A percentile compares a stretch with the other conserved stretches of the same genome.
phyloP scores from a whole-genome alignment of 1,284 basidiomycete species.

The Malassezia equina region DNA sequence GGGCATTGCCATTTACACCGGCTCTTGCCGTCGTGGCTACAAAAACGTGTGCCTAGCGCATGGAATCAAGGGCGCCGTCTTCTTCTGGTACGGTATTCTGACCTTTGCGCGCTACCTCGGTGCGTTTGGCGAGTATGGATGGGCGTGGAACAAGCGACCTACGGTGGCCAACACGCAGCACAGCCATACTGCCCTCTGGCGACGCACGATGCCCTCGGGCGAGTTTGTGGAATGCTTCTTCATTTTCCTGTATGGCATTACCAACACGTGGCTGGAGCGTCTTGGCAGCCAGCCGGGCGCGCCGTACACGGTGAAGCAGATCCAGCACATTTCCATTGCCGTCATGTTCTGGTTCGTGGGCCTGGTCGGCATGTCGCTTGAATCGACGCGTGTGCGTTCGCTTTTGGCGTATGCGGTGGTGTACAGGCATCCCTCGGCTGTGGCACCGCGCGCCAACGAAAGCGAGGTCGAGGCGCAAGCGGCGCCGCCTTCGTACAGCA shows the following conservation, averaged over 20 bases:
- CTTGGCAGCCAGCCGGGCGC: slow-evolving; percentile 71
- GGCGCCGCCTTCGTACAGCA: slow-evolving; percentile 54
- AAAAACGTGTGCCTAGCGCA: slow-evolving; percentile 77
- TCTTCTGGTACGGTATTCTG: slow-evolving; percentile 63
- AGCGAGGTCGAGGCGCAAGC: slow-evolving; percentile 24
- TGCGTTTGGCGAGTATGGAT: slow-evolving; percentile 73
- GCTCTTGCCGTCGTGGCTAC: slow-evolving; percentile 58
- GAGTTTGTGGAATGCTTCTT: slow-evolving; percentile 79
- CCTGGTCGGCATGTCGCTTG: slow-evolving; percentile 75
- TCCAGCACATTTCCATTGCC: slow-evolving; percentile 90
- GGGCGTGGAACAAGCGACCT: slow-evolving; percentile 73
- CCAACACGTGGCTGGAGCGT: slow-evolving; percentile 91
- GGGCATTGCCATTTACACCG: slow-evolving; percentile 68
- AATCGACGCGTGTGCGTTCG: slow-evolving; percentile 55
- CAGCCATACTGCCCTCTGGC: slow-evolving; percentile 23
- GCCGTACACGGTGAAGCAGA: slow-evolving; percentile 80
- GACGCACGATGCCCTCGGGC: slow-evolving; percentile 50
- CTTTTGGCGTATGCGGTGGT: slow-evolving; percentile 30
- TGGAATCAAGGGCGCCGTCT: slow-evolving; percentile 64
- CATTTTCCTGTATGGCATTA: slow-evolving; percentile 78
- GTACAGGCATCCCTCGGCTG: slow-evolving; percentile 17
- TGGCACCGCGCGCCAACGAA: slow-evolving; percentile 8
- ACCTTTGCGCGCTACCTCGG: slow-evolving; percentile 86
- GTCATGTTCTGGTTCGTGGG: slow-evolving; percentile 94
- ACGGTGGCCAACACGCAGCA: slow-evolving; percentile 10